Evolutionary conservation across 768 basidiomycete species (phyloP).

Genomic region (Boletus rex-veris): DNA sequence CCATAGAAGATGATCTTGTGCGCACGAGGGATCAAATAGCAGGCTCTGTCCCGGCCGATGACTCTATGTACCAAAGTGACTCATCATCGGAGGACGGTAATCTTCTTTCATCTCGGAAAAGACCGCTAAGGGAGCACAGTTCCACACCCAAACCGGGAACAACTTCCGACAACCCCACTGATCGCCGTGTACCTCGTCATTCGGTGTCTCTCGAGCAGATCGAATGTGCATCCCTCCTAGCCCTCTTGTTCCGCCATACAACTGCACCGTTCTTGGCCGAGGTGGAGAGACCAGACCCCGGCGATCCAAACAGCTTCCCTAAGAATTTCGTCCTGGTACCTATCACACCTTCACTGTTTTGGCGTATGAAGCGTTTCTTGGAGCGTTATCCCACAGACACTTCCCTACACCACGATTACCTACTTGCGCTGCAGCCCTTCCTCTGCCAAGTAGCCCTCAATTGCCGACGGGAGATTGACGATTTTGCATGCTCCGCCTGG

Average conservation of each 20-base stretch:
- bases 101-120: constrained; percentile 33
- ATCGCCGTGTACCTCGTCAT: constrained; percentile 24
- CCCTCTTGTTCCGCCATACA: constrained; percentile 55
- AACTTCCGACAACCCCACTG: constrained; percentile 17
- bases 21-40: constrained; percentile 23
- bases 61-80: constrained; percentile 35
- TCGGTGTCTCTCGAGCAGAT: constrained; percentile 56
- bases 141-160: constrained; percentile 18
- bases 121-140: constrained; percentile 22
- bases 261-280: constrained; percentile 54
- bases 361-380: constrained; percentile 61
- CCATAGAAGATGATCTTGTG: constrained; percentile 34
- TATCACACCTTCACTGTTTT: constrained; percentile 48
- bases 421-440: constrained; percentile 63
- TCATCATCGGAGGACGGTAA: constrained; percentile 30
- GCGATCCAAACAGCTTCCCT: constrained; percentile 30
- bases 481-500: constrained; percentile 64
- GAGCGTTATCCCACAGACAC: constrained; percentile 66
- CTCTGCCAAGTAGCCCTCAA: constrained; percentile 82
- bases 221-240: constrained; percentile 66
- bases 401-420: constrained; percentile 72
- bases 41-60: constrained; percentile 8
- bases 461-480: constrained; percentile 50
- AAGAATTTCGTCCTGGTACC: constrained; percentile 21
- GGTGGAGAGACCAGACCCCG: constrained; percentile 26